Evolutionary conservation across 495 filamentous ascomycete species (phyloP).

Genomic region (Neurospora pannonica): DNA sequence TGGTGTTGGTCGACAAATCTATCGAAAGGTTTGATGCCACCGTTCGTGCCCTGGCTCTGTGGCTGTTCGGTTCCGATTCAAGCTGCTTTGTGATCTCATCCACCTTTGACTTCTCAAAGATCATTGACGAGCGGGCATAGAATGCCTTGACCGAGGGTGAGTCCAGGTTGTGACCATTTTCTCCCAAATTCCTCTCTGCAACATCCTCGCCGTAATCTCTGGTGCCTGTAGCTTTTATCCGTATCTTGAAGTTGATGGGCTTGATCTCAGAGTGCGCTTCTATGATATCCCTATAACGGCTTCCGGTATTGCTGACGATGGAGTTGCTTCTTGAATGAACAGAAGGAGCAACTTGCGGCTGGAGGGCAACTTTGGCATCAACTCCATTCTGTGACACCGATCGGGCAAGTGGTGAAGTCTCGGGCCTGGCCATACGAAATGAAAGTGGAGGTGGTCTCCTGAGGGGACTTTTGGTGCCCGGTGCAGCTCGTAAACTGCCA

Average conservation of each 20-base stretch:
- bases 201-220: conserved; percentile 47
- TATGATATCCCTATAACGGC: conserved; percentile 37
- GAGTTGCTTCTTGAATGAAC: conserved; percentile 14
- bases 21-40: background rate
- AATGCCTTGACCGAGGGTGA: conserved; percentile 23
- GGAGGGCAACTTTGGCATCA: conserved; percentile 12
- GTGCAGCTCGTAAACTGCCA: background rate
- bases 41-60: background rate
- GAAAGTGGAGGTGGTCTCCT: conserved; percentile 18
- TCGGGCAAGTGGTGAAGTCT: conserved; percentile 2
- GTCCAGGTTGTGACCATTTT: conserved; percentile 23
- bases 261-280: conserved; percentile 43
- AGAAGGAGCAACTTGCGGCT: background rate
- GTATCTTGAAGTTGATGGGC: conserved; percentile 33
- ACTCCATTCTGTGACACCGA: conserved; percentile 7
- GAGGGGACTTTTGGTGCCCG: conserved; percentile 3
- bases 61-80: background rate
- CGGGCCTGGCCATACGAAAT: conserved; percentile 11
- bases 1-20: background rate
- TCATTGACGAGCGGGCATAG: conserved; percentile 10
- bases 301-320: conserved; percentile 11
- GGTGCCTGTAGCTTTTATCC: conserved; percentile 35
- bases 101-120: conserved; percentile 1
- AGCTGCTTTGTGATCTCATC: background rate
- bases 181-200: conserved; percentile 41